Base-by-base conservation (phyloP, 169 alveolate species). In the Cryptosporidium tyzzeri region DNA sequence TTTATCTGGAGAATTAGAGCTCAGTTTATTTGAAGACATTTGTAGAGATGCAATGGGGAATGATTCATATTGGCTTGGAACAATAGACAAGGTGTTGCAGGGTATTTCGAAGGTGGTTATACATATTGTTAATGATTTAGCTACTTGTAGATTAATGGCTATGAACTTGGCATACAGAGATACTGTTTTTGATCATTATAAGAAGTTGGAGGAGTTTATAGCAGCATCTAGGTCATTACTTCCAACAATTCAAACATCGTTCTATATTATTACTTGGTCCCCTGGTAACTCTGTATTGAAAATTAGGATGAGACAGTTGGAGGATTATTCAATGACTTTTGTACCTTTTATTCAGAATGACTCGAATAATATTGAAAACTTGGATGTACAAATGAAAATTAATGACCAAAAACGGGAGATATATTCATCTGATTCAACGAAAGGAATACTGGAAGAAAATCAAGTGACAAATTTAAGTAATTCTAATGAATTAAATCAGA, bases 31-130 rank as follows among this genome's bases (percentile, higher is more conserved):
- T 68, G 96, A 94, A 84, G 95, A 94, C 65, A 75, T 86, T 84
- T 91, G 95, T 48, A 73, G 96, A 67, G 93, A 84, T 55, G 85
- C 93, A 26, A 91, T 93, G 86, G 95, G 95, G 37, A 94, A 91
- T 91, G 94, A 94, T 69, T 62, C 94, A 6, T 94, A 91, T 73
- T 75, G 94, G 69, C 92, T 94, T 33, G 93, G 94, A 69, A 93
- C 94, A 59, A 91, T 94, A 91, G 96, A 94, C 69, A 94, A 94
- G 86, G 89, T 80, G 9, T 33, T 80, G 8, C 75, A 62, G 68
- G 89, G 89, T 10, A 80, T 80, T 21, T 80, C 89, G 29, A 80
- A 80, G 44, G 89, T 80, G 55, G 75, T 62, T n/a, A 45, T 80
- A n/a, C 89, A 80, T 48, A 80, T 80, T 1, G 89, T 80, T 2